Conservation (phyloP, 2,329 filamentous ascomycete genomes). For the Colletotrichum somersetense region DNA sequence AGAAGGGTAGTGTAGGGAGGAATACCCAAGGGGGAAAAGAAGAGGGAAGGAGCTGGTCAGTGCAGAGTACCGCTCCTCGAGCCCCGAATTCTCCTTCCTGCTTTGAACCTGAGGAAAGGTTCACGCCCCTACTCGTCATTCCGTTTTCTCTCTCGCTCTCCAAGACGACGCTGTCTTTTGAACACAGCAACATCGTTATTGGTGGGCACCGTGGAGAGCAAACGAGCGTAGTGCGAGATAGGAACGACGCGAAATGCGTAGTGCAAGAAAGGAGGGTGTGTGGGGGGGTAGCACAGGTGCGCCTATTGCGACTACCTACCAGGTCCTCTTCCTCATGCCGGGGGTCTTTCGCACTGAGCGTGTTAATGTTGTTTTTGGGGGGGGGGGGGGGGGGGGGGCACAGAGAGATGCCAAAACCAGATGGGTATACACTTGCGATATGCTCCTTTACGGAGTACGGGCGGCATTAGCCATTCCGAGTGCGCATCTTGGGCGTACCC, state of each 20-base stretch:
- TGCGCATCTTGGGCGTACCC: not conserved
- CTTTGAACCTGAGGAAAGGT: not conserved
- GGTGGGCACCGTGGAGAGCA: slow-evolving; percentile 19
- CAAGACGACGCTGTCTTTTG: not conserved
- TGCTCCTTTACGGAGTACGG: not conserved
- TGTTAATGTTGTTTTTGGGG: too few relatives aligned
- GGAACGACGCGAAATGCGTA: not conserved
- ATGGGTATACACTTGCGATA: slow-evolving; percentile 1
- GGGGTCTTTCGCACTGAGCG: not conserved
- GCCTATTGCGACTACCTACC: not conserved
- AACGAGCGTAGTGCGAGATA: slow-evolving; percentile 22
- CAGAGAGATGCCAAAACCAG: slow-evolving; percentile 7
- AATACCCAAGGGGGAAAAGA: not conserved
- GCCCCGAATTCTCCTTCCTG: slow-evolving; percentile 8
- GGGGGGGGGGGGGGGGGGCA: not conserved
- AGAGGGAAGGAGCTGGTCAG: not conserved
- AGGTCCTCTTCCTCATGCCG: not conserved
- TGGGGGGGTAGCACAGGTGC: not conserved
- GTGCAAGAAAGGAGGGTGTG: not conserved
- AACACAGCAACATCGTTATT: slow-evolving; percentile 1
- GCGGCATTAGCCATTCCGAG: slow-evolving; percentile 3
- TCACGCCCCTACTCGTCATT: not conserved
- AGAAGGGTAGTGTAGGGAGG: not conserved
- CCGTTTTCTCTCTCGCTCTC: not conserved
- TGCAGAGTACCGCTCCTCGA: not conserved